These are phyloP conservation scores for Chalaropsis thielavioides DNA, from an alignment of 2,329 filamentous ascomycete genomes.

Conservation along the genomic window DNA sequence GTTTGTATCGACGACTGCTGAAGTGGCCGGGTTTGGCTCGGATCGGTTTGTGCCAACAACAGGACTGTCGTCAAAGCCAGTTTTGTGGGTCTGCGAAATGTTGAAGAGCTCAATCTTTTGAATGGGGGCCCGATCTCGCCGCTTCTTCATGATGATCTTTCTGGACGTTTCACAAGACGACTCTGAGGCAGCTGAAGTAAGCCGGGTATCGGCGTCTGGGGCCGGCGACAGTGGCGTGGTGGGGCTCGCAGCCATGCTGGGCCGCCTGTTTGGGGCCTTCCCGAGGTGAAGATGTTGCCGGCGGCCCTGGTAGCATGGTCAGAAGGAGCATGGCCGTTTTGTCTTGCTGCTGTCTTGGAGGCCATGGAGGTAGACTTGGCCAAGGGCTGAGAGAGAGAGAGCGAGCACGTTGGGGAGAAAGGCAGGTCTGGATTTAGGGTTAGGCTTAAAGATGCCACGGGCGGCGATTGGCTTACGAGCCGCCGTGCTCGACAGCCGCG, in stretches of 20 bases:
- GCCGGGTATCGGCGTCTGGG: not conserved
- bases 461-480: not conserved
- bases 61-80: not conserved
- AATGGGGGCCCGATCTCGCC: not conserved
- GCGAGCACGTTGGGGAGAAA: slow-evolving; percentile 1
- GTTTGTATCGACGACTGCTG: slow-evolving; percentile 2
- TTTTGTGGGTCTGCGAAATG: not conserved
- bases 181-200: not conserved
- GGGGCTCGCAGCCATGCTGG: not conserved
- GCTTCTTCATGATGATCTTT: not conserved
- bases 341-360: not conserved
- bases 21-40: not conserved
- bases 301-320: not conserved
- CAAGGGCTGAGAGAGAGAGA: not conserved
- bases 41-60: not conserved
- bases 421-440: not conserved
- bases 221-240: not conserved
- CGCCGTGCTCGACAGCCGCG: not conserved
- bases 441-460: not conserved
- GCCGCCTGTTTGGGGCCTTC: slow-evolving; percentile 22
- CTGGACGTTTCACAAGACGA: slow-evolving; percentile 2
- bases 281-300: slow-evolving; percentile 34
- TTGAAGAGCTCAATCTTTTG: not conserved
- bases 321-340: slow-evolving; percentile 5
- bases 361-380: not conserved